phyloP scores from a whole-genome alignment of 2,329 filamentous ascomycete species.

The Intubia oerlemansii region DNA sequence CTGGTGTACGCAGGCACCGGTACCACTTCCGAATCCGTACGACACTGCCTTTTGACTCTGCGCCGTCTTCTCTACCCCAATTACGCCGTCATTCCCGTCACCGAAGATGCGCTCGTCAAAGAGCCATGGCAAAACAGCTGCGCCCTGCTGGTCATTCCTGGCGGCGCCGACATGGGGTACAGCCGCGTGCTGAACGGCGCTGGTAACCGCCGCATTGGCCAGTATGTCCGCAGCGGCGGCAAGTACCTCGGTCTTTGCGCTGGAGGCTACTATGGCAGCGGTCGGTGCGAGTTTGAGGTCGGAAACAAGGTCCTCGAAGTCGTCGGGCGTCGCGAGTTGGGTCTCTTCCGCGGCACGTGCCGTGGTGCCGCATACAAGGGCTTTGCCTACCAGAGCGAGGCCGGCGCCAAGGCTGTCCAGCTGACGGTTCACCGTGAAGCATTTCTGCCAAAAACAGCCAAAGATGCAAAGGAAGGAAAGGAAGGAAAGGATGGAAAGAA shows the following conservation, averaged over 20 bases:
- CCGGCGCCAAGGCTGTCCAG: conserved; percentile 51
- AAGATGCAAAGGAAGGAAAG: too few species aligned
- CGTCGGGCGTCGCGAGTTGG: conserved; percentile 63
- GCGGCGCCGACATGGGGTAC: conserved; percentile 85
- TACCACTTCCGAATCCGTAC: conserved; percentile 69
- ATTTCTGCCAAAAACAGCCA: conserved; percentile 23
- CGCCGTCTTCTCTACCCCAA: conserved; percentile 70
- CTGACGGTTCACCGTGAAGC: conserved; percentile 40
- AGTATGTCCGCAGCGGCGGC: conserved; percentile 73
- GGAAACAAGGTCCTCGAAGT: conserved; percentile 67
- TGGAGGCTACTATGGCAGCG: conserved; percentile 75
- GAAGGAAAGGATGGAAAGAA: too few species aligned
- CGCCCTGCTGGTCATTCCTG: conserved; percentile 76
- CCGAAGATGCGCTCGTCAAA: conserved; percentile 56
- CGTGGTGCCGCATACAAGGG: conserved; percentile 73
- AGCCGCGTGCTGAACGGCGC: conserved; percentile 71
- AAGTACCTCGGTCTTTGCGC: conserved; percentile 83
- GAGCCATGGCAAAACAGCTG: conserved; percentile 84
- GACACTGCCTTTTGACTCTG: conserved; percentile 72
- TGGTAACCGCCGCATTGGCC: conserved; percentile 65
- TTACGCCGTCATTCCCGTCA: conserved; percentile 81
- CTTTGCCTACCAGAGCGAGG: conserved; percentile 79
- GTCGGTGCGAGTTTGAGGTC: conserved; percentile 77
- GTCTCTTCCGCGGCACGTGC: conserved; percentile 72
- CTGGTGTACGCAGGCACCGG: conserved; percentile 78